Conservation (phyloP, 306 rosid genomes). For the Castanea mollissima region DNA sequence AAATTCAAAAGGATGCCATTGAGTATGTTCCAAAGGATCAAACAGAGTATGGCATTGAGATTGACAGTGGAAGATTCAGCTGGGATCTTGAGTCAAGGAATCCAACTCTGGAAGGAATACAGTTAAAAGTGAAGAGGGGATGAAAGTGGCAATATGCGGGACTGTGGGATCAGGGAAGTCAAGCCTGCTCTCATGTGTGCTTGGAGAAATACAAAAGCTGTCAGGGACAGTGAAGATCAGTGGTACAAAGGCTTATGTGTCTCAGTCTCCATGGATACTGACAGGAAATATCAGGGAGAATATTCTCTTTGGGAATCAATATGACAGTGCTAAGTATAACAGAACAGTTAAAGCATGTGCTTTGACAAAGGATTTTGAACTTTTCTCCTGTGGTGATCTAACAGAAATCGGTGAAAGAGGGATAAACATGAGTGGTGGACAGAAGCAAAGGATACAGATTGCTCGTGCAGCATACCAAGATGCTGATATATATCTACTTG, state of each 20-base stretch:
- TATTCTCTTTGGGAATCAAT: slow-evolving; percentile 76
- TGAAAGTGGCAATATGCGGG: slow-evolving; percentile 96
- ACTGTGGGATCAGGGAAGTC: slow-evolving; percentile 94
- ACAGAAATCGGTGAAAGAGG: slow-evolving; percentile 98
- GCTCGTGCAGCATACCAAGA: slow-evolving; percentile 93
- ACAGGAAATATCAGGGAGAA: slow-evolving; percentile 86
- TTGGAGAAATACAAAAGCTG: slow-evolving; percentile 78
- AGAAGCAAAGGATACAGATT: slow-evolving; percentile 92
- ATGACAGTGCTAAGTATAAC: slow-evolving; percentile 47
- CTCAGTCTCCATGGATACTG: slow-evolving; percentile 91
- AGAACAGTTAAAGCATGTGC: slow-evolving; percentile 85
- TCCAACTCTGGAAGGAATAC: slow-evolving; percentile 62
- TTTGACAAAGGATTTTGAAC: slow-evolving; percentile 78
- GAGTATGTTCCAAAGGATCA: slow-evolving; percentile 54
- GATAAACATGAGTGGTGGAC: slow-evolving; percentile 98
- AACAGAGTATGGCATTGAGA: slow-evolving; percentile 57
- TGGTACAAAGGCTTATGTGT: slow-evolving; percentile 91
- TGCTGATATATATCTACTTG: slow-evolving; percentile 83
- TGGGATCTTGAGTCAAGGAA: slow-evolving; percentile 67
- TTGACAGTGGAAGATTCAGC: slow-evolving; percentile 73
- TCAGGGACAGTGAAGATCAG: slow-evolving; percentile 77
- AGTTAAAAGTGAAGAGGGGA: slow-evolving; percentile 82
- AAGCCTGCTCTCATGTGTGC: slow-evolving; percentile 65
- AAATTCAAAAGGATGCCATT: slow-evolving; percentile 66
- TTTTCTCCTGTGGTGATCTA: slow-evolving; percentile 75